Base-by-base conservation (phyloP, 306 rosid genomes). In the Prunus campanulata region DNA sequence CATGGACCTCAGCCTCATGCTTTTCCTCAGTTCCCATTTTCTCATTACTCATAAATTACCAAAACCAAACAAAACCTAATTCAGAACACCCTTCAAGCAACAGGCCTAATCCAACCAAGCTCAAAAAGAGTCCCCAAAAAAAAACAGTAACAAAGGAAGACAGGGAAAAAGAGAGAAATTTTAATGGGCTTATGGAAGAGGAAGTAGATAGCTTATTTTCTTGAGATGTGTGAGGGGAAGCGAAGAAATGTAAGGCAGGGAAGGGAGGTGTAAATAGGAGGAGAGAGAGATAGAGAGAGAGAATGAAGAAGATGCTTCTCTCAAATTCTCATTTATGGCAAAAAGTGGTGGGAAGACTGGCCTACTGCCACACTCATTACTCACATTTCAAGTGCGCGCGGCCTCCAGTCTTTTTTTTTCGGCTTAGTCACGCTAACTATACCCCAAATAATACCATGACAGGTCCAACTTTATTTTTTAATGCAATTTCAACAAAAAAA, bases 1-100 rank as follows among this genome's bases (percentile, higher is more conserved):
- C 67, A 47, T 39, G 75, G 11, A 20, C 68, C 22, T 81, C 77
- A 81, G 67, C 71, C 67, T 64, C 80, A 70, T 79, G 80, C 79
- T 86, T 86, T 63, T 81, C 86, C 44, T 75, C 77, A 54, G 79
- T 69, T 82, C 55, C 88, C 97, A 90, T 90, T 79, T 27, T 63
- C 56, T 63, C 56, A 39, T 39, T 39, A 39, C 44, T 63, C 18
- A 74, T 57, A 65, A 55, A 73, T 68, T n/a, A 78, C 62, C 66
- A 81, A 82, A 60, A 60, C 78, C 78, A 61, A 64, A 52, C 35
- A 74, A 56, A 68, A 70, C 39, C 71, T 76, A 84, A 76, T 71
- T 55, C 25, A 74, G 54, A 56, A 15, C 6, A 44, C 56, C 49
- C 19, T 73, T n/a, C 8, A 78, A 50, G 22, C 65, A 72, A 20